A percentile compares a stretch with the other conserved stretches of the same genome.
Conservation (phyloP, 139 green algal genomes). For the Ulvella scutata region DNA sequence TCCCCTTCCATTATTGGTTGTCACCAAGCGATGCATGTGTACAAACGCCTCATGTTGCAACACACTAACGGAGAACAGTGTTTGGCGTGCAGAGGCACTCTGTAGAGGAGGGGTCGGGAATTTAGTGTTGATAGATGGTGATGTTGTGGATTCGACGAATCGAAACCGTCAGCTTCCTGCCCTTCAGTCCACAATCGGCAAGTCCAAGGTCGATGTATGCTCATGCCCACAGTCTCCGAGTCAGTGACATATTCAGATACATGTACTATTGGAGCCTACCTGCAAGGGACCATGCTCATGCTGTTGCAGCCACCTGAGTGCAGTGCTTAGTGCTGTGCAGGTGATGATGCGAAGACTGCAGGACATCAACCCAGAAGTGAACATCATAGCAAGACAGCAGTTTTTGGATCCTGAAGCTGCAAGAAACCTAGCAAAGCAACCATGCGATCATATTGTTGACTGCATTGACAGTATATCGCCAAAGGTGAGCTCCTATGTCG, state of each 20-base stretch:
- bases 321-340: no score
- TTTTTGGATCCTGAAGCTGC: background rate
- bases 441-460: background rate
- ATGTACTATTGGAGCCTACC: no score
- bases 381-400: background rate
- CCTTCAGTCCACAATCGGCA: conserved; percentile 10
- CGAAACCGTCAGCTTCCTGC: conserved; percentile 19
- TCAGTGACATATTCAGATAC: no score
- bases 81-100: no score
- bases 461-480: background rate
- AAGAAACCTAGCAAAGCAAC: background rate
- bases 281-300: no score
- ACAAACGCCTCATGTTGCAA: no score
- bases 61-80: no score
- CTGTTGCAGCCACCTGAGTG: no score
- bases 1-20: no score
- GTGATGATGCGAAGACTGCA: background rate
- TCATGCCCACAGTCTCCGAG: no score
- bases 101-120: conserved; percentile 4
- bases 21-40: no score
- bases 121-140: conserved; percentile 7
- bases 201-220: conserved; percentile 13
- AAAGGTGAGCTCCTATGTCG: no score
- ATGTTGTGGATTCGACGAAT: conserved; percentile 19
- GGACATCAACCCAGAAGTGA: background rate